Evolutionary conservation across 352 stramenopile species (phyloP), one percentile per base, ranked within the genome.

Genomic region (Pythium sp.): DNA sequence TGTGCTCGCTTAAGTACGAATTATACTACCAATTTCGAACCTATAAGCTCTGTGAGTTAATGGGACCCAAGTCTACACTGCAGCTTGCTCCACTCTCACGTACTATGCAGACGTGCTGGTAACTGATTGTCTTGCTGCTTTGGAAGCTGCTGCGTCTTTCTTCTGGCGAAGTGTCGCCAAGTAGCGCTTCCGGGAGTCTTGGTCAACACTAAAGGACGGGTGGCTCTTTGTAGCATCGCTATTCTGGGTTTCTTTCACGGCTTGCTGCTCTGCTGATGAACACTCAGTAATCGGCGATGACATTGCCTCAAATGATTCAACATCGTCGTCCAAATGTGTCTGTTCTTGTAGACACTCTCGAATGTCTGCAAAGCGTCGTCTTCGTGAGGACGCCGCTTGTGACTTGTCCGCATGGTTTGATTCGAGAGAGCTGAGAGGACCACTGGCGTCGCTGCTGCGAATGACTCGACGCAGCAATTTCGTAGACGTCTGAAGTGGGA

Each of bases 281-380:
- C 43, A 12, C 43, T 4, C 22, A 8, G 5, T 20, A 7, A 51
- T 41, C 12, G 28, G 30, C 7, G 20, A 20, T 3, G 43, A n/a
- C 36, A 53, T 3, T 12, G 54, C 14, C 30, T 51, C 11, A 14
- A 5, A 15, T 34, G 15, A 5, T 4, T 11, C 12, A 14, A 36
- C n/a, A 41, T 28, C 24, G 12, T 60, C 53, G 8, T 26, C 26
- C 46, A 24, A 18, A 1, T 38, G 6, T 51, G 43, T 20, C 30
- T 69, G 64, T 8, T 69, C 64, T 7, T 64, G 26, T 5, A 69
- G 64, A 58, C 64, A 69, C 55, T 22, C 43, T 30, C 30, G 64
- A 34, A 69, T 69, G 64, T 64, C 64, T 2, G 49, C 55, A 51
- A 69, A 64, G 64, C 64, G 64, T 47, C 64, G 15, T 22, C 64